Evolutionary conservation across 2,329 filamentous ascomycete species (phyloP).

Genomic region (Alternaria tenuissima): DNA sequence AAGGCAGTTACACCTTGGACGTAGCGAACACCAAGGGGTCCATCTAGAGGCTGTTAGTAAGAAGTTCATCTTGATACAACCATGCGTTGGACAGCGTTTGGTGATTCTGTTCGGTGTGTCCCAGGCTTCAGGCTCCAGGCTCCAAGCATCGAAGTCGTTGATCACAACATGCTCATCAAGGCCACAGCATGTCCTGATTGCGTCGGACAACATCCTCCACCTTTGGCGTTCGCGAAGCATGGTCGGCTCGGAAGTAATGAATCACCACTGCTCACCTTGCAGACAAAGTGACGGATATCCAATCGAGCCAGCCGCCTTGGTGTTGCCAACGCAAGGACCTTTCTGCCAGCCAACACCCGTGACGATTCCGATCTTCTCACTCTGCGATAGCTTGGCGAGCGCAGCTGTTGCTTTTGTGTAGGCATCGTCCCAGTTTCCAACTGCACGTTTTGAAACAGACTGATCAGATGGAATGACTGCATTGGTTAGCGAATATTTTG

Average conservation of each 20-base stretch:
- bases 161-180: neutral
- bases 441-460: slow-evolving; percentile 31
- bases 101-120: neutral
- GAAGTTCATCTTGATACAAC: neutral
- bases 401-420: slow-evolving; percentile 52
- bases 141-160: neutral
- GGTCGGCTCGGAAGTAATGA: neutral
- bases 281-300: slow-evolving; percentile 51
- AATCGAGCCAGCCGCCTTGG: slow-evolving; percentile 45
- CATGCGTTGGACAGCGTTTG: neutral
- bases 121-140: neutral
- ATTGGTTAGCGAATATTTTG: slow-evolving; percentile 8
- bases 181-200: neutral
- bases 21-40: slow-evolving; percentile 52
- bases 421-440: slow-evolving; percentile 49
- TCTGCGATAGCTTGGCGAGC: slow-evolving; percentile 49
- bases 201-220: neutral
- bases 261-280: slow-evolving; percentile 42
- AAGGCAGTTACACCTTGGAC: slow-evolving; percentile 51
- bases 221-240: neutral
- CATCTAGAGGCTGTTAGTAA: slow-evolving; percentile 37
- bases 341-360: slow-evolving; percentile 47
- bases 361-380: slow-evolving; percentile 53
- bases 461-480: slow-evolving; percentile 33
- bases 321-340: slow-evolving; percentile 50